These are phyloP conservation scores for Pyrenopolyporus hunteri DNA, from an alignment of 495 filamentous ascomycete genomes.

Conservation along the genomic window DNA sequence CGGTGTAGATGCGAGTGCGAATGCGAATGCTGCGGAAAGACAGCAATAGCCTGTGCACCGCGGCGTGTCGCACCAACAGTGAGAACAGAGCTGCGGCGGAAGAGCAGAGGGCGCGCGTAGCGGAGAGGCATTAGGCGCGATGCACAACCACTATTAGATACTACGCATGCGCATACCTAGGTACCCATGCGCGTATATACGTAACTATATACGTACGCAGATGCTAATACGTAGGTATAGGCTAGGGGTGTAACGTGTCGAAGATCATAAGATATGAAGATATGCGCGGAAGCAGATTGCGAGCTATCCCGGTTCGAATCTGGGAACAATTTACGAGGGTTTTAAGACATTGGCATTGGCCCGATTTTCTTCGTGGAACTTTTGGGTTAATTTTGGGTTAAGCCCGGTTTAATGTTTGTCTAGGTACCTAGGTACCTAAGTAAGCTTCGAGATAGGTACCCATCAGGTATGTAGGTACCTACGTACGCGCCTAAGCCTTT, in stretches of 20 bases:
- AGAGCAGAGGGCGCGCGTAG: conserved; percentile 19
- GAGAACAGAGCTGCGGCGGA: conserved; percentile 3
- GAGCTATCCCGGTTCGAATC: conserved; percentile 19
- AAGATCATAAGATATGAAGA: background rate
- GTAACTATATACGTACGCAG: too few species aligned
- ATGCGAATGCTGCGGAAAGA: conserved; percentile 1
- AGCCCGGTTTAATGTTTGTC: too few species aligned
- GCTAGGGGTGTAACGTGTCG: conserved; percentile 19
- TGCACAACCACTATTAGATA: conserved; percentile 21
- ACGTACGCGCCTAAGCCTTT: too few species aligned
- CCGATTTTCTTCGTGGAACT: too few species aligned
- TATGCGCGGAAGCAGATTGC: conserved; percentile 27
- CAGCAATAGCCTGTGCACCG: background rate
- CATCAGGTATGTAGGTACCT: too few species aligned
- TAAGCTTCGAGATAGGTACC: too few species aligned
- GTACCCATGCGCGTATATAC: too few species aligned
- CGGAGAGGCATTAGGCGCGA: conserved; percentile 28
- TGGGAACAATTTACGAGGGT: too few species aligned
- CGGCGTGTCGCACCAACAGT: background rate
- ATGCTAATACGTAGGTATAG: too few species aligned
- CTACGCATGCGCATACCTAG: background rate
- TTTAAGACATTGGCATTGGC: too few species aligned
- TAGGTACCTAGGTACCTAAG: too few species aligned
- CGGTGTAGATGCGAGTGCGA: background rate
- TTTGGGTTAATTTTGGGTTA: too few species aligned